Base-by-base conservation (phyloP, 2,329 filamentous ascomycete species). In the Metarhizium humberi region DNA sequence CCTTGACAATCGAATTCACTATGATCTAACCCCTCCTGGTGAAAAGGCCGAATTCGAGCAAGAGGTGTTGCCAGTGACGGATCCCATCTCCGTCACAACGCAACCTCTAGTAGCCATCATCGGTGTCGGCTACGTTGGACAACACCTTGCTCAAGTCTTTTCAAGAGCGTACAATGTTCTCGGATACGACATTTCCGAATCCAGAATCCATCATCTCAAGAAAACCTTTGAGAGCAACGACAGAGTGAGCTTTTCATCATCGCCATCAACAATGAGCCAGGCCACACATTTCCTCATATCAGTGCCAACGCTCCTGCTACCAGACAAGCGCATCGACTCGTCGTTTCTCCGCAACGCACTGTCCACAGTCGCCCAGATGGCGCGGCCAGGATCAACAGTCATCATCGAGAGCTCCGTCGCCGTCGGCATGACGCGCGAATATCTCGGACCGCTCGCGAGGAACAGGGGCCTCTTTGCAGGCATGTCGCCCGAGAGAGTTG, bases 371-470 rank as follows among this genome's bases (percentile, higher is more conserved):
- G 64, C 66, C 3, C 62, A 60, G 14, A 66, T 76, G 45, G 77
- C 73, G 5, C 68, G 72, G 1, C 67, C 64, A 3, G 77, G 77
- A 3, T 71, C 73, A 0, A 75, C 73, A 6, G 71, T 80, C 6
- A 75, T 81, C 30, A 72, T 81, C 30, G 78, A 81, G 60, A 78
- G 75, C 57, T 78, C 76, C 1, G 78, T 81, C 20, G 74, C 77
- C 10, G 75, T 81, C 10, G 78, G 78, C 20, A 81, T 78, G 74
- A 81, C 78, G 0, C 71, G 78, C 16, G 59, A 71, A 43, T 69
- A 81, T 5, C 72, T 81, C 18, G 74, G 72, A 0, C 74, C 76
- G 8, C 63, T 80, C 18, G 75, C 73, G 20, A 60, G 69, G 55
- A 63, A 67, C 29, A 69, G 66, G 32, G 69, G 73, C 5, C 73